Evolutionary conservation across 345 rosid genomes (phyloP).

Genomic region (Balakata baccata): DNA sequence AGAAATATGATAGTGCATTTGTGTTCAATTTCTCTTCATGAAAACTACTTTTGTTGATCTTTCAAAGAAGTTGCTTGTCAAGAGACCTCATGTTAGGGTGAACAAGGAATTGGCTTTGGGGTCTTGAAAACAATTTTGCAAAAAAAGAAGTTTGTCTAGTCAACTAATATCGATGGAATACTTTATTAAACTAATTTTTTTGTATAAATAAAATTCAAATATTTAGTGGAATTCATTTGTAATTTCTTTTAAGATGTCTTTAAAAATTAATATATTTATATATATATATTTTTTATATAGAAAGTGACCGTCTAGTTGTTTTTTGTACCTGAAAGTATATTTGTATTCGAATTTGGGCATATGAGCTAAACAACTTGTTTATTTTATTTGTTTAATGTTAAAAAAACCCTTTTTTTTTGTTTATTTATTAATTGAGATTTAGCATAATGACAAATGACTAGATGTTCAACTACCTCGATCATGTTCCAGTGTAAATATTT

Average conservation of each 20-base stretch:
- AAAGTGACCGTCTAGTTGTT: neutral
- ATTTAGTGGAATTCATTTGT: no score
- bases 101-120: no score
- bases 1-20: neutral
- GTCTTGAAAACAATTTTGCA: no score
- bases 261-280: no score
- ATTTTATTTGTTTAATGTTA: no score
- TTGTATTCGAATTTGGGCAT: neutral
- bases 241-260: no score
- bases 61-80: neutral
- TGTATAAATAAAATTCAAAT: no score
- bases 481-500: neutral
- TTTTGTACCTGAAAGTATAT: constrained; percentile 1
- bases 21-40: neutral
- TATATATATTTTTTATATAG: no score
- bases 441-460: constrained; percentile 25
- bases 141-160: no score
- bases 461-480: constrained; percentile 29
- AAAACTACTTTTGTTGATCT: neutral
- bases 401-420: neutral
- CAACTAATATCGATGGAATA: no score
- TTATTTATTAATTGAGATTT: neutral
- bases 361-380: constrained; percentile 2
- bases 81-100: neutral
- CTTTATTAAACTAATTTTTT: no score